A percentile compares a stretch with the other conserved stretches of the same genome.
phyloP scores from a whole-genome alignment of 139 green algal species.

The Gonium pectorale region DNA sequence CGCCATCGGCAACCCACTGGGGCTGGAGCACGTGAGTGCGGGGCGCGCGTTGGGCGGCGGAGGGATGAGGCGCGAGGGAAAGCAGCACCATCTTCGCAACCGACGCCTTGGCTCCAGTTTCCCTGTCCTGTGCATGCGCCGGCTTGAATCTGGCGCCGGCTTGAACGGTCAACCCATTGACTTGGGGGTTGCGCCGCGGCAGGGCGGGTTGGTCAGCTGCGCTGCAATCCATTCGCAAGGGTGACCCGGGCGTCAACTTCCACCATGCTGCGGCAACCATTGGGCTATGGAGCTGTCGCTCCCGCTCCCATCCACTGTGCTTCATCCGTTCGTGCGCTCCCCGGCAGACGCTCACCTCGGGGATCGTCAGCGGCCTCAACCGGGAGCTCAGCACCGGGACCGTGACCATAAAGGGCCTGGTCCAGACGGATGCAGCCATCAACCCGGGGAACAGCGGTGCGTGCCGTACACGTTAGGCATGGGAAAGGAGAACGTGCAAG shows the following conservation, averaged over 20 bases:
- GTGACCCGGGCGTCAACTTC: too few species aligned
- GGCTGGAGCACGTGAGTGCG: slow-evolving; percentile 23
- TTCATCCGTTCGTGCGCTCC: slow-evolving; percentile 54
- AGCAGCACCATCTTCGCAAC: not conserved
- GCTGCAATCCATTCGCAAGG: too few species aligned
- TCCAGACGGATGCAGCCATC: slow-evolving; percentile 68
- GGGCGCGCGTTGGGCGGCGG: too few species aligned
- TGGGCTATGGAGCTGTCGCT: slow-evolving; percentile 77
- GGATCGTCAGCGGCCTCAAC: slow-evolving; percentile 62
- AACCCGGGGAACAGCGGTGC: slow-evolving; percentile 67
- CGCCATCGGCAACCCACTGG: slow-evolving; percentile 51
- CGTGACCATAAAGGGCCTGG: slow-evolving; percentile 51
- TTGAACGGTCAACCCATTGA: too few species aligned
- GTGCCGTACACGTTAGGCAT: too few species aligned
- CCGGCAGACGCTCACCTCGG: slow-evolving; percentile 29
- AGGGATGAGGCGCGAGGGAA: not conserved
- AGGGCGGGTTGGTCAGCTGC: too few species aligned
- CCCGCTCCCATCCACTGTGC: slow-evolving; percentile 71
- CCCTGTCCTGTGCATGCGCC: too few species aligned
- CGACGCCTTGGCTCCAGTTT: too few species aligned
- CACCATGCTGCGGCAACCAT: too few species aligned
- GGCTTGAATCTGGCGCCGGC: too few species aligned
- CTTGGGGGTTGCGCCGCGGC: too few species aligned
- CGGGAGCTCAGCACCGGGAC: slow-evolving; percentile 54
- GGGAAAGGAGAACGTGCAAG: too few species aligned